A percentile compares a stretch with the other conserved stretches of the same genome.
Evolutionary conservation across 1,284 basidiomycete species (phyloP).

Genomic region (Ganoderma sinense): DNA sequence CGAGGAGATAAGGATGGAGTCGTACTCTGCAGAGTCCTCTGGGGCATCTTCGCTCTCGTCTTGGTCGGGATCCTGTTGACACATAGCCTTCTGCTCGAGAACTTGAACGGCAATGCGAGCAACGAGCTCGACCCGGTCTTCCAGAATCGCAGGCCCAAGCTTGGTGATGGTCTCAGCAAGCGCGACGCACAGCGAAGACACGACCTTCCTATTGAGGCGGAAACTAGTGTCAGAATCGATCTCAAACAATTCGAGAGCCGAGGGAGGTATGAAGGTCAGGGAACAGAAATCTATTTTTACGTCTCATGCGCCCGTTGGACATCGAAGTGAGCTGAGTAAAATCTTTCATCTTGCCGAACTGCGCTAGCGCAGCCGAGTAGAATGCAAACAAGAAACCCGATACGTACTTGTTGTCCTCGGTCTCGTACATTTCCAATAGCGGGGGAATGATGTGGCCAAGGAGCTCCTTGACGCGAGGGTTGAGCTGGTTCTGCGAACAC

Average conservation of each 20-base stretch:
- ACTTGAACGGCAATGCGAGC: conserved; percentile 85
- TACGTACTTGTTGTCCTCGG: conserved; percentile 97
- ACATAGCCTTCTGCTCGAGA: conserved; percentile 91
- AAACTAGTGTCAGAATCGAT: conserved; percentile 31
- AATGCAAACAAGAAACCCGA: not conserved
- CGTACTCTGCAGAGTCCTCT: conserved; percentile 94
- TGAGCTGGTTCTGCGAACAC: conserved; percentile 55
- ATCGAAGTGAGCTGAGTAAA: conserved; percentile 90
- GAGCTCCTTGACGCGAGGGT: conserved; percentile 84
- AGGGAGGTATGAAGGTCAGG: conserved; percentile 42
- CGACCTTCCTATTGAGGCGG: conserved; percentile 74
- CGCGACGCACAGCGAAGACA: conserved; percentile 85
- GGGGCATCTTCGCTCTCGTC: conserved; percentile 85
- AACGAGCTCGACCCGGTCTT: conserved; percentile 79
- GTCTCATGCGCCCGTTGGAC: conserved; percentile 67
- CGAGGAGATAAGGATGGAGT: conserved; percentile 93
- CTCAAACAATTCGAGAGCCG: conserved; percentile 13
- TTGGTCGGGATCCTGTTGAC: conserved; percentile 96
- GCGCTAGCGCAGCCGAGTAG: conserved; percentile 7
- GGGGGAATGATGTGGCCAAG: conserved; percentile 80
- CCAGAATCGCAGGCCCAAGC: conserved; percentile 86
- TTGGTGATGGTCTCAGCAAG: conserved; percentile 93
- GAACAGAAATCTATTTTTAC: conserved; percentile 41
- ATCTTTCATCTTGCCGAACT: conserved; percentile 60
- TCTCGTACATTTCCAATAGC: conserved; percentile 90